A percentile compares a stretch with the other conserved stretches of the same genome.
These are phyloP conservation scores for Physcomitrellopsis africana DNA, from an alignment of 225 moss, liverwort and hornwort species.

Conservation along the genomic window DNA sequence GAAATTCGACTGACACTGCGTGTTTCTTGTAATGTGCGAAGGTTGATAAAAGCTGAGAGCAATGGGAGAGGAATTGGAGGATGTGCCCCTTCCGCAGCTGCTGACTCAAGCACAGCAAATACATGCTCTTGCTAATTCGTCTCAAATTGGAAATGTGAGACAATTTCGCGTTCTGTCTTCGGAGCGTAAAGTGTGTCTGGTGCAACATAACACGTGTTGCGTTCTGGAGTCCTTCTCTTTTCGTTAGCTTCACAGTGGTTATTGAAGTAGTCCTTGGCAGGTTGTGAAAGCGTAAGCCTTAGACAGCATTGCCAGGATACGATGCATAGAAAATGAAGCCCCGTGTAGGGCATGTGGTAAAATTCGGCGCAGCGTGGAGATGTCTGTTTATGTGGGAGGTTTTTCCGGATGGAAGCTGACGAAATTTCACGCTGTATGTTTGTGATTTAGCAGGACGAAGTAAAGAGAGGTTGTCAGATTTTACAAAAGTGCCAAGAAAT, in stretches of 20 bases:
- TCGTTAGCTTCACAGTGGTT: not conserved
- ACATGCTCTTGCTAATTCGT: slow-evolving; percentile 54
- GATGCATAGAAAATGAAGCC: too few relatives aligned
- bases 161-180: not conserved
- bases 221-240: not conserved
- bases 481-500: slow-evolving; percentile 78
- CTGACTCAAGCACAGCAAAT: slow-evolving; percentile 74
- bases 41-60: slow-evolving; percentile 17
- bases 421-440: not conserved
- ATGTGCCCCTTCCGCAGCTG: slow-evolving; percentile 78
- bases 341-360: not conserved
- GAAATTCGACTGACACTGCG: not conserved
- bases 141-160: slow-evolving; percentile 60
- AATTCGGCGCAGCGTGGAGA: not conserved
- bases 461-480: slow-evolving; percentile 70
- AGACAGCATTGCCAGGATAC: too few relatives aligned
- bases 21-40: slow-evolving; percentile 20
- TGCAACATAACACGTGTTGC: not conserved
- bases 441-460: slow-evolving; percentile 63
- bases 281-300: too few relatives aligned
- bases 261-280: not conserved
- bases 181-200: not conserved
- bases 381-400: not conserved
- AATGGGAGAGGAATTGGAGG: slow-evolving; percentile 89
- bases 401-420: not conserved